Conservation (phyloP, 1,284 basidiomycete species). For the Ganoderma multipileum region DNA sequence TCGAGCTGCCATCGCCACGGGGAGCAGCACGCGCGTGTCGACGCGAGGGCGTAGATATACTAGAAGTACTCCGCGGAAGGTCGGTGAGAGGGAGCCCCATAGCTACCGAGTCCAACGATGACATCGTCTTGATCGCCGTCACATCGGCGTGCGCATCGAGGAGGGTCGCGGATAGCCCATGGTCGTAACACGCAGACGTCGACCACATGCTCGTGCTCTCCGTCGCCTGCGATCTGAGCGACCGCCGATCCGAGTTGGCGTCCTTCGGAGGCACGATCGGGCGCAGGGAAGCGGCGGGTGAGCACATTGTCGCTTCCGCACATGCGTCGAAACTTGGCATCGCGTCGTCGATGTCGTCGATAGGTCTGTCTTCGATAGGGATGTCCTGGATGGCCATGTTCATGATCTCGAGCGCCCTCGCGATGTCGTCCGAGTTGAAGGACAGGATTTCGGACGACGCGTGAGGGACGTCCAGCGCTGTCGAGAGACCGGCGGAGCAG, state of each 20-base stretch:
- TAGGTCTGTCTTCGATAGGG: not conserved
- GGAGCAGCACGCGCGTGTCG: not conserved
- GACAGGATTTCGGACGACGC: not conserved
- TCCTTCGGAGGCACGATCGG: not conserved
- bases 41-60: not conserved
- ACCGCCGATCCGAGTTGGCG: not conserved
- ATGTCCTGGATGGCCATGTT: not conserved
- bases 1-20: not conserved
- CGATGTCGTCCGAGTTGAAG: slow-evolving; percentile 1
- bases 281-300: not conserved
- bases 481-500: not conserved
- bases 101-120: not conserved
- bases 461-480: not conserved
- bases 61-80: not conserved
- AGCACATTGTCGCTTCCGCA: not conserved
- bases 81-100: not conserved
- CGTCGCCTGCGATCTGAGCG: not conserved
- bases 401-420: not conserved
- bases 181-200: not conserved
- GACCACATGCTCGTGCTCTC: not conserved
- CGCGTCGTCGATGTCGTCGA: not conserved
- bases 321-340: not conserved
- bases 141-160: not conserved
- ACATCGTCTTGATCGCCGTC: not conserved
- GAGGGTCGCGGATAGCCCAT: not conserved